These are phyloP conservation scores for Wickerhamomyces alni DNA, from an alignment of 805 yeast genomes.

Conservation along the genomic window DNA sequence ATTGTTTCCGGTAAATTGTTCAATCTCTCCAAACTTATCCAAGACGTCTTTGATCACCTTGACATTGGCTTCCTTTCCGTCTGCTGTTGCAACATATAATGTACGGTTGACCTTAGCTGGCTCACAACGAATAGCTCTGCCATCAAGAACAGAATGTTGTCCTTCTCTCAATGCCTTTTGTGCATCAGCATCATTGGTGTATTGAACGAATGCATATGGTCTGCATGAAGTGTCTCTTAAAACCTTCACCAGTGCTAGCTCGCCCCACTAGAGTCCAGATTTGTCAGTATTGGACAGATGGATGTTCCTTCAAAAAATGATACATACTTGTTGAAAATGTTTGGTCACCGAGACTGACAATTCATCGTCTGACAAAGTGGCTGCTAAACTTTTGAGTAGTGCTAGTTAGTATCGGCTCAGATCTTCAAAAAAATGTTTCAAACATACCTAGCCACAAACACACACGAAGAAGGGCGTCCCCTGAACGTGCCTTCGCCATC, in stretches of 20 bases:
- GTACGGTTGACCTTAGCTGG: conserved; percentile 90
- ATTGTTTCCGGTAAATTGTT: conserved; percentile 46
- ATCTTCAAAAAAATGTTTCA: no score
- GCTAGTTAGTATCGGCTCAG: neutral
- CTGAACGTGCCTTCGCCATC: conserved; percentile 20
- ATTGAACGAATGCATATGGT: conserved; percentile 93
- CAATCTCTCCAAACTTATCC: conserved; percentile 67
- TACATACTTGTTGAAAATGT: conserved; percentile 46
- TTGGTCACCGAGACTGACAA: conserved; percentile 61
- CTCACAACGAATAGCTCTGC: conserved; percentile 79
- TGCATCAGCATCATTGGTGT: conserved; percentile 64
- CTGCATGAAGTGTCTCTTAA: conserved; percentile 74
- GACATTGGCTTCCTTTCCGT: conserved; percentile 23
- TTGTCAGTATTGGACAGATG: conserved; percentile 4
- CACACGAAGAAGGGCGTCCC: conserved; percentile 80
- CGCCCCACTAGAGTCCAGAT: conserved; percentile 53
- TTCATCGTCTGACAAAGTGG: conserved; percentile 62
- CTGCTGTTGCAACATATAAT: conserved; percentile 45
- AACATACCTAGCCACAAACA: conserved; percentile 66
- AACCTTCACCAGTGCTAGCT: conserved; percentile 68
- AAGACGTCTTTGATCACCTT: conserved; percentile 34
- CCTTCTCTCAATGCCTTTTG: conserved; percentile 59
- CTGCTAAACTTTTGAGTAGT: conserved; percentile 51
- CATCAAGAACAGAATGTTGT: conserved; percentile 63
- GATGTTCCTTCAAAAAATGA: no score